Conservation (phyloP, 305 asterid genomes). For the Fraxinus baroniana region DNA sequence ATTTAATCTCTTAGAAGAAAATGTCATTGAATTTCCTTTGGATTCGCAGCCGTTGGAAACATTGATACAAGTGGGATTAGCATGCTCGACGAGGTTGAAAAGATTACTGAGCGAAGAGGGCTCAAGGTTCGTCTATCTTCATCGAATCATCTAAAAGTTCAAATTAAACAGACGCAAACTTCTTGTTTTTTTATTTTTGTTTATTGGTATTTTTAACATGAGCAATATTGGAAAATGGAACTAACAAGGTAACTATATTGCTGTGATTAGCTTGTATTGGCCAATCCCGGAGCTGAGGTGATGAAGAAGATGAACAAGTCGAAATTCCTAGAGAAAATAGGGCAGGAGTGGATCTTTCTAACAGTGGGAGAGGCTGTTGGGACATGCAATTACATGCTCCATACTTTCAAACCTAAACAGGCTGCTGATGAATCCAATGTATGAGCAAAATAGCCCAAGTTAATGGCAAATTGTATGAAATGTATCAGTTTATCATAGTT, state of each 20-base stretch:
- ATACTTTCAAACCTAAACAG: conserved; percentile 47
- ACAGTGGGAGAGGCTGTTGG: conserved; percentile 93
- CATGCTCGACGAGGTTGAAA: conserved; percentile 82
- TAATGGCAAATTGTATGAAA: background rate
- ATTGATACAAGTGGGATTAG: conserved; percentile 92
- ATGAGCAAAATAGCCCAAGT: conserved; percentile 15
- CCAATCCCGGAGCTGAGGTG: conserved; percentile 84
- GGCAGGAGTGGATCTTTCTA: conserved; percentile 78
- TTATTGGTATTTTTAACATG: background rate
- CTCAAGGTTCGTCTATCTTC: conserved; percentile 47
- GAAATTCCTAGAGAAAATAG: conserved; percentile 64
- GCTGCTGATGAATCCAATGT: conserved; percentile 40
- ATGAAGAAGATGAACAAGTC: conserved; percentile 85
- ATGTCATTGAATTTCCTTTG: background rate
- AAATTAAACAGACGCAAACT: background rate
- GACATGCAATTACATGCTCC: conserved; percentile 76
- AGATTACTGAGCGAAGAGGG: conserved; percentile 67
- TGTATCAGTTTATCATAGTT: background rate
- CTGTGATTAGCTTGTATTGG: conserved; percentile 49
- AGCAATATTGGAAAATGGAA: background rate
- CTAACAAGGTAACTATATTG: background rate
- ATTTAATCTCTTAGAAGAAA: background rate
- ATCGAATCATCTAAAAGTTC: background rate
- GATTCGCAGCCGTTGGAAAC: conserved; percentile 72
- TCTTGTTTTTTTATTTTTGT: background rate